phyloP scores from a whole-genome alignment of 495 filamentous ascomycete genomes.

The Tuber indicum region DNA sequence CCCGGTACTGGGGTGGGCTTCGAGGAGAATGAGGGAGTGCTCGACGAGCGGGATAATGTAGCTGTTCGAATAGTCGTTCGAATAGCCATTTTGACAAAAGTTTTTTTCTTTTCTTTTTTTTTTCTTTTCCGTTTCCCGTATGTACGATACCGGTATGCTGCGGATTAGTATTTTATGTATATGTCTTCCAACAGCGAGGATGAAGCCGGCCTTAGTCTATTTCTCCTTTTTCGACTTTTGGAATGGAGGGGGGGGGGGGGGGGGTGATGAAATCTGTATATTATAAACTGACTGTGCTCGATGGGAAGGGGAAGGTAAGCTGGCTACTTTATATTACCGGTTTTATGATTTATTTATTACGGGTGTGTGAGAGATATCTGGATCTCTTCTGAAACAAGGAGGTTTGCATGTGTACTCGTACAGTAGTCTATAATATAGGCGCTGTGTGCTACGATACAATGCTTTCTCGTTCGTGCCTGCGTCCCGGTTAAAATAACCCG shows the following conservation, averaged over 20 bases:
- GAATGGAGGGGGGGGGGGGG: not conserved
- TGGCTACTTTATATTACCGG: not conserved
- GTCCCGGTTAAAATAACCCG: not conserved
- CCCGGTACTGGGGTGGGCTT: not conserved
- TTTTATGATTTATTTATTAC: too few relatives aligned
- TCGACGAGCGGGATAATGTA: not conserved
- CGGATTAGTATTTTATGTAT: too few relatives aligned
- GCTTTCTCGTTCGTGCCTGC: not conserved
- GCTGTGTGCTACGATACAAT: not conserved
- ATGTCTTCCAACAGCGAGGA: too few relatives aligned
- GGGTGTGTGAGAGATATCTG: too few relatives aligned
- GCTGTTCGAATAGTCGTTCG: not conserved
- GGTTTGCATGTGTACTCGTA: not conserved
- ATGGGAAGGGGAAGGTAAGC: not conserved
- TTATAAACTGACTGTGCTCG: not conserved
- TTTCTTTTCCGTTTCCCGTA: not conserved
- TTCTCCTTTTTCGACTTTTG: not conserved
- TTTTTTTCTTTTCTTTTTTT: not conserved
- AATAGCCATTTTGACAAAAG: not conserved
- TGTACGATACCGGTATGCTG: too few relatives aligned
- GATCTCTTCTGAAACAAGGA: not conserved
- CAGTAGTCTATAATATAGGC: not conserved
- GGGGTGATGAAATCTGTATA: not conserved
- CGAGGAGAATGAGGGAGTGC: not conserved
- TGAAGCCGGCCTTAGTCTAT: too few relatives aligned